These are phyloP conservation scores for Plenodomus biglobosus DNA, from an alignment of 2,329 filamentous ascomycete species.

Conservation along the genomic window DNA sequence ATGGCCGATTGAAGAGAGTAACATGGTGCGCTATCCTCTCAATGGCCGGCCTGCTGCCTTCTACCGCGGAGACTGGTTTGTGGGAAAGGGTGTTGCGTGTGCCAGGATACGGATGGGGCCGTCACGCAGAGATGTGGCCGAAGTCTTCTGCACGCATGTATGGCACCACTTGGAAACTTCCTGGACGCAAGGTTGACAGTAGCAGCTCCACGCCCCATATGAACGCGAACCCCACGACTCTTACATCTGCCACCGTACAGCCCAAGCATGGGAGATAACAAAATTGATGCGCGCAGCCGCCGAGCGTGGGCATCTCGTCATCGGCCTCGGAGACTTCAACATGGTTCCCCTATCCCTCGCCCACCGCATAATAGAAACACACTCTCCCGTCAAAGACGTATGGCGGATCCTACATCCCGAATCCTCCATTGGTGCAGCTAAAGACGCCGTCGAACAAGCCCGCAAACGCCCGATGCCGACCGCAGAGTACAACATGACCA, in stretches of 20 bases:
- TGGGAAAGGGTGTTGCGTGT: constrained; percentile 89
- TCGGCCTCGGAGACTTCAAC: constrained; percentile 93
- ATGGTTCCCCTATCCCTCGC: constrained; percentile 87
- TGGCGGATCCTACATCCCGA: constrained; percentile 85
- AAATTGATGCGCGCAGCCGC: constrained; percentile 83
- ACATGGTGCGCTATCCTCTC: constrained; percentile 83
- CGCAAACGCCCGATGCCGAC: constrained; percentile 69
- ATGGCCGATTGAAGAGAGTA: constrained; percentile 90
- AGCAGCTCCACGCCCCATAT: constrained; percentile 77
- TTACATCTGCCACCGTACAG: constrained; percentile 85
- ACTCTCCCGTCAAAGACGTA: constrained; percentile 75
- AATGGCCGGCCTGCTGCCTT: constrained; percentile 93
- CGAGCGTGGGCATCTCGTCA: constrained; percentile 77
- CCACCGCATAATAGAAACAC: constrained; percentile 77
- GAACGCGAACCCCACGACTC: constrained; percentile 76
- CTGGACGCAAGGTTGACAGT: constrained; percentile 42
- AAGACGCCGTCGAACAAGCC: constrained; percentile 66
- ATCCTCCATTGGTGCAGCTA: constrained; percentile 74
- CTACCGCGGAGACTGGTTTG: constrained; percentile 93
- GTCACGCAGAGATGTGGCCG: constrained; percentile 66
- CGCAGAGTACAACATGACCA: constrained; percentile 72
- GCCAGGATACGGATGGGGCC: constrained; percentile 75
- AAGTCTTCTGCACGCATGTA: constrained; percentile 92
- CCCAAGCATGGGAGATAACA: constrained; percentile 92
- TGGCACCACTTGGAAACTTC: background rate